Base-by-base conservation (phyloP, 163 green algal genomes). In the Scenedesmus sp. region DNA sequence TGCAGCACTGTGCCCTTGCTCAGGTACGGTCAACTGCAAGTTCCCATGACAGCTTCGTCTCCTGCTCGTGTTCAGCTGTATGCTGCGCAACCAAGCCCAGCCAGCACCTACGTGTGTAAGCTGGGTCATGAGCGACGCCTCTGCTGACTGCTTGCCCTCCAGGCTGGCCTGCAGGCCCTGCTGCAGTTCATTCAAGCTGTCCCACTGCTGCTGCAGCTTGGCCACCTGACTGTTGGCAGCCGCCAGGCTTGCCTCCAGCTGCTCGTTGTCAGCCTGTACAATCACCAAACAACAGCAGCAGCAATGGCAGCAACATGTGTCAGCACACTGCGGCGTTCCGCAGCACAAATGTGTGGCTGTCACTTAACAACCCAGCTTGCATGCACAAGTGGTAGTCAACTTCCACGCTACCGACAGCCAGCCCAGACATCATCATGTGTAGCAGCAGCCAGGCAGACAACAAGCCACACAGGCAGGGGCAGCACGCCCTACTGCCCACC, bases 71-170 rank as follows among this genome's bases (percentile, higher is more conserved):
- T 33, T n/a, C 2, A n/a, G 20, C 22, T n/a, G 1, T 40, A 18
- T 76, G 65, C 65, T 76, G 30, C 33, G 10, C 61, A n/a, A 16
- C 7, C 7, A 44, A 42, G 15, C 70, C 73, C 12, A 68, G n/a
- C 30, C 4, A 40, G 20, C 51, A 37, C 53, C 2, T 30, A 89
- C 88, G 81, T 89, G 43, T 37, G 68, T 72, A 1, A 92, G 81
- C 65, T 89, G 81, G 5, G 33, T 46, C 88, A 85, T 73, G 12
- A 92, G 81, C 24, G 65, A 37, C 18, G 81, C 81, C 70, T 89
- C 88, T 59, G 88, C 88, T 42, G 88, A 89, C 82, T 92, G 88
- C 88, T 89, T 92, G 88, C 88, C 88, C 44, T 89, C 42, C 81
- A 92, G 70, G 88, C 88, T 92, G 22, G 81, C 88, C 70, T 92